Percentiles rank a stretch among this genome's conserved stretches.
Evolutionary conservation across 2,329 filamentous ascomycete genomes (phyloP).

Genomic region (Ascochyta fabae): DNA sequence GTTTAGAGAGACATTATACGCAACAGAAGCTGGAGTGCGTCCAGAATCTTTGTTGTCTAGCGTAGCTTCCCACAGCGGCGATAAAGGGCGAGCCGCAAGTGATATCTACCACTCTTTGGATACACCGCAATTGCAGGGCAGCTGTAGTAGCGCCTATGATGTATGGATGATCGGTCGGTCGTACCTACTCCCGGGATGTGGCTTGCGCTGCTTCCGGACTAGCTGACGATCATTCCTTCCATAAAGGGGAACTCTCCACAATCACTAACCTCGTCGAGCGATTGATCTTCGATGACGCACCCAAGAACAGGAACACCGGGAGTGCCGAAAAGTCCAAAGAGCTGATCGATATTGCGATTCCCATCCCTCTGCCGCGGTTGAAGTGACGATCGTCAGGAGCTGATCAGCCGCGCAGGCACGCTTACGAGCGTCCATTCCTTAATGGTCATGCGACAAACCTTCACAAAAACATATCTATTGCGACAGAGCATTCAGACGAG

Average conservation of each 20-base stretch:
- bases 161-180: not conserved
- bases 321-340: not conserved
- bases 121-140: no score
- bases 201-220: not conserved
- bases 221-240: slow-evolving; percentile 7
- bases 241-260: not conserved
- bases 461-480: no score
- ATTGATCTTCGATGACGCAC: slow-evolving; percentile 6
- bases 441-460: no score
- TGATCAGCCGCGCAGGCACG: not conserved
- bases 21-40: not conserved
- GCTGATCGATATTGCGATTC: slow-evolving; percentile 1
- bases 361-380: not conserved
- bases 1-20: not conserved
- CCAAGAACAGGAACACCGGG: not conserved
- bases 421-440: not conserved
- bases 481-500: not conserved
- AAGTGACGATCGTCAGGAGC: slow-evolving; percentile 8
- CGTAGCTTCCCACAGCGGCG: not conserved
- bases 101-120: not conserved
- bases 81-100: not conserved
- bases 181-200: no score
- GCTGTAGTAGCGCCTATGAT: not conserved
- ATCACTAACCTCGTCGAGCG: not conserved
- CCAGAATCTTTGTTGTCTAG: not conserved